Percentiles rank a stretch among this genome's conserved stretches.
Conservation (phyloP, 208 protist species). For the Trypanosoma rangeli region DNA sequence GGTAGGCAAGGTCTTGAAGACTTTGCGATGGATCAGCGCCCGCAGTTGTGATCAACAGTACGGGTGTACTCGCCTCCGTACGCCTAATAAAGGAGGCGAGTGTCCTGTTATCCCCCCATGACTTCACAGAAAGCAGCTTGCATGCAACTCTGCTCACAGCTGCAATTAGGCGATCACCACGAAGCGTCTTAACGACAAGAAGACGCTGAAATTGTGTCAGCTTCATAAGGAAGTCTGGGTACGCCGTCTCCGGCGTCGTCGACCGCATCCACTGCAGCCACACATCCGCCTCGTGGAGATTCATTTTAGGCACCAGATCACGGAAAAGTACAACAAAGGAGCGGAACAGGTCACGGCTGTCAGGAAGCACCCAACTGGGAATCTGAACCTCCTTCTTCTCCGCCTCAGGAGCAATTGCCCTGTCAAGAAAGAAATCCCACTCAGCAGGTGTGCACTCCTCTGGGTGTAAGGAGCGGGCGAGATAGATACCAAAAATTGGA, state of each 20-base stretch:
- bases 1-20: constrained; percentile 84
- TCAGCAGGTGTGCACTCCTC: constrained; percentile 66
- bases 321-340: constrained; percentile 79
- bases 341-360: constrained; percentile 77
- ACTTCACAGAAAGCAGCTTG: constrained; percentile 73
- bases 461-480: constrained; percentile 81
- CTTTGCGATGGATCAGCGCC: constrained; percentile 96
- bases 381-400: constrained; percentile 72
- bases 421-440: constrained; percentile 95
- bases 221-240: constrained; percentile 87
- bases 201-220: constrained; percentile 94
- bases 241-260: constrained; percentile 83
- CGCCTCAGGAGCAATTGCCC: constrained; percentile 44
- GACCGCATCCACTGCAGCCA: constrained; percentile 93
- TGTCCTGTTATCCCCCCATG: constrained; percentile 67
- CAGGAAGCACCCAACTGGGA: constrained; percentile 86
- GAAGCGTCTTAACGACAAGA: constrained; percentile 93
- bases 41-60: constrained; percentile 95
- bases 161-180: constrained; percentile 95
- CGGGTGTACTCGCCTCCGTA: constrained; percentile 68
- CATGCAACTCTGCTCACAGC: constrained; percentile 90
- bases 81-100: constrained; percentile 48
- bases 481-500: constrained; percentile 95
- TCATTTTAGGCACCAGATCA: constrained; percentile 67
- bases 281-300: constrained; percentile 82